phyloP scores from a whole-genome alignment of 2,329 filamentous ascomycete genomes.

The Paracoccidioides brasiliensis region DNA sequence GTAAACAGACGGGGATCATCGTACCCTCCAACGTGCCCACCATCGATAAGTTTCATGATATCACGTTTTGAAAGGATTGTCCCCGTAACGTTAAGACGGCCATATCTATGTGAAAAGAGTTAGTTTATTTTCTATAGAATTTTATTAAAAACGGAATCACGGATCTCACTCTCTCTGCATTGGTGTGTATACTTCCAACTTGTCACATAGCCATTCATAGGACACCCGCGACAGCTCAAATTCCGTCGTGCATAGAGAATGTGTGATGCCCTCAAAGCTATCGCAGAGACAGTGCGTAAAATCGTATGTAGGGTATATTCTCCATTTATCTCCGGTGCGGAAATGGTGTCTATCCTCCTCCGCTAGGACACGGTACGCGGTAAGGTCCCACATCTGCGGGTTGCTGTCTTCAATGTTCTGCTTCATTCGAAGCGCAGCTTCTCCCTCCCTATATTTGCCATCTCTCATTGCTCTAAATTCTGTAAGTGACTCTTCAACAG shows the following conservation, averaged over 20 bases:
- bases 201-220: conserved; percentile 82
- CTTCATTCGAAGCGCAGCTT: conserved; percentile 86
- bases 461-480: conserved; percentile 87
- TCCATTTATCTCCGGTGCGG: conserved; percentile 71
- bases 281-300: conserved; percentile 86
- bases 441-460: conserved; percentile 73
- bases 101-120: conserved; percentile 30
- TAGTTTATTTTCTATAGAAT: conserved; percentile 5
- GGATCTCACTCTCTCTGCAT: conserved; percentile 66
- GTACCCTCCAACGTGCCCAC: conserved; percentile 72
- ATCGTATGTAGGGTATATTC: conserved; percentile 91
- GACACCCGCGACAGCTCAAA: conserved; percentile 74
- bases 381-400: conserved; percentile 92
- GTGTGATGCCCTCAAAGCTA: conserved; percentile 82
- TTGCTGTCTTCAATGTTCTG: conserved; percentile 71
- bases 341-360: conserved; percentile 46
- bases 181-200: conserved; percentile 69
- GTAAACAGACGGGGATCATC: conserved; percentile 87
- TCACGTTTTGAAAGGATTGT: conserved; percentile 81
- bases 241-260: conserved; percentile 86
- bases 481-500: conserved; percentile 59
- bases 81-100: conserved; percentile 64
- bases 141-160: neutral
- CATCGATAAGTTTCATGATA: conserved; percentile 64
- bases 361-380: conserved; percentile 74